These are phyloP conservation scores for Colletotrichum simmondsii DNA, from an alignment of 2,329 filamentous ascomycete genomes.

Conservation along the genomic window DNA sequence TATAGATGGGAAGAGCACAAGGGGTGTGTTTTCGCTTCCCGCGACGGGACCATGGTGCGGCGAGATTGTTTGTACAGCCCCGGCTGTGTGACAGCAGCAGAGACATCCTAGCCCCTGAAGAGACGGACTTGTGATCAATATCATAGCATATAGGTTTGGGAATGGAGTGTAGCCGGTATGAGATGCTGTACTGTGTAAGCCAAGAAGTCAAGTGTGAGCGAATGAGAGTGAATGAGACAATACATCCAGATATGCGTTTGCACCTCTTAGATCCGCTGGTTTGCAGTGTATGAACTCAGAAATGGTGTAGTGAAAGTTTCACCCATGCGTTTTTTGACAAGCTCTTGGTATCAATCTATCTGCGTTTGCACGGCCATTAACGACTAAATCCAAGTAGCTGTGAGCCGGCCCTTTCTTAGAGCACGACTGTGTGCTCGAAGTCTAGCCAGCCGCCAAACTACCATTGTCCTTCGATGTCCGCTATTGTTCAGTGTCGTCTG, in stretches of 20 bases:
- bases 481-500: neutral
- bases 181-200: neutral
- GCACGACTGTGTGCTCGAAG: neutral
- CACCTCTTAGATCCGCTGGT: neutral
- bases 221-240: neutral
- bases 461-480: neutral
- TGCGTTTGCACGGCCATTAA: constrained; percentile 11
- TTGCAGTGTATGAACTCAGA: neutral
- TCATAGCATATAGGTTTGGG: neutral
- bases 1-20: neutral
- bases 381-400: constrained; percentile 1
- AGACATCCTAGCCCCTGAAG: neutral
- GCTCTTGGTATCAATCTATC: constrained; percentile 26
- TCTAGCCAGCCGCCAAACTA: constrained; percentile 1
- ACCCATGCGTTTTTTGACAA: neutral
- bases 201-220: neutral
- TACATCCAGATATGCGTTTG: too few relatives aligned
- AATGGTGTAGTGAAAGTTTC: neutral
- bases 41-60: neutral
- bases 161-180: neutral
- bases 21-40: neutral
- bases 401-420: neutral
- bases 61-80: neutral
- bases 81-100: neutral
- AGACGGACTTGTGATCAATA: neutral